Evolutionary conservation across 2,329 filamentous ascomycete genomes (phyloP), one percentile per base, ranked within the genome.

Genomic region (Epichloe festucae): DNA sequence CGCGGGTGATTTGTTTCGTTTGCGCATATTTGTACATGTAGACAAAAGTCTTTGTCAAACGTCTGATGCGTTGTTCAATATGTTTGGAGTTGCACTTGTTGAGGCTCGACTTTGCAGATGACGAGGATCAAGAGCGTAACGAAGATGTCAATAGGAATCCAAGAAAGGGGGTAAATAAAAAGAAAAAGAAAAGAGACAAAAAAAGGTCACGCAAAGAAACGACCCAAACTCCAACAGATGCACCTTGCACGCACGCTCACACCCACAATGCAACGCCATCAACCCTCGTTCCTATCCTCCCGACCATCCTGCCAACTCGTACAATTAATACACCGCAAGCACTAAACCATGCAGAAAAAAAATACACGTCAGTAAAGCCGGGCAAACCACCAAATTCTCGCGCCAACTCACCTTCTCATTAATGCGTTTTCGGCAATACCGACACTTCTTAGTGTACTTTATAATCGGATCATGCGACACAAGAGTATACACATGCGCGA

Each of bases 401-500:
- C 8, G 8, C 19, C 15, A 15, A 35, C 70, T 59, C 52, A 81
- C 82, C 74, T 82, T 81, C 49, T 78, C 75, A 58, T 76, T 82
- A 52, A 85, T 79, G 23, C 68, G 70, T 65, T 82, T 81, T 54
- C 75, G 71, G 62, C 83, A 86, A 60, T 84, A 88, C 60, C 71
- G 76, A 68, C 84, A 89, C 65, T 81, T 84, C 49, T 81, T 73
- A 27, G 77, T 79, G 57, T 77, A 79, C 69, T 87, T 87, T 63
- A 88, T 84, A 56, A 88, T 83, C 14, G 79, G 77, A 49, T 87
- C 83, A 11, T 75, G 72, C 12, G 77, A 79, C 11, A 80, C 61
- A 55, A 71, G 73, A 58, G 81, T 79, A 62, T 87, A 88, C 40
- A 78, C 43, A 48, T 74, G 73, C 1, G 82, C 84, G 31, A 88